Evolutionary conservation across 176 grass and related monocot genomes (phyloP).

Genomic region (Eleusine coracana): DNA sequence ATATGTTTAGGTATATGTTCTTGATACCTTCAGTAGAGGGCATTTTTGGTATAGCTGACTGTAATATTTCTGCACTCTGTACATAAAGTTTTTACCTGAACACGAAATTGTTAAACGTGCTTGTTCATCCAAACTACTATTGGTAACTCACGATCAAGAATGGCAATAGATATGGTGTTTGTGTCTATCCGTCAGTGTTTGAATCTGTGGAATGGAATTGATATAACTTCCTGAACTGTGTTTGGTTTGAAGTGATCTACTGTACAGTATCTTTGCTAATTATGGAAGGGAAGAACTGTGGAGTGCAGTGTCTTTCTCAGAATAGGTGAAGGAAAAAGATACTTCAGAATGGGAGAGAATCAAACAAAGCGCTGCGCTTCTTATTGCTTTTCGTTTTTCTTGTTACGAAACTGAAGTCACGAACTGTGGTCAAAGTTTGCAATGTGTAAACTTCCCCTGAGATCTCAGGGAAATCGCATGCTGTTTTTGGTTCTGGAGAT

Average conservation of each 20-base stretch:
- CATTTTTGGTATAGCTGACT: slow-evolving; percentile 22
- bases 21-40: slow-evolving; percentile 9
- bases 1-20: not conserved
- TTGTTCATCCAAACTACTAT: not conserved
- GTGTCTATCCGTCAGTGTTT: not conserved
- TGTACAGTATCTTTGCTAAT: too few species aligned
- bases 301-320: too few species aligned
- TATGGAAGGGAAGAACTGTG: too few species aligned
- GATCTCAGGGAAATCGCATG: too few species aligned
- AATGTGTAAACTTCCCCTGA: too few species aligned
- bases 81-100: not conserved
- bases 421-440: too few species aligned
- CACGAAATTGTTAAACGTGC: not conserved
- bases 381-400: too few species aligned
- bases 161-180: not conserved
- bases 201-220: not conserved
- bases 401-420: too few species aligned
- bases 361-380: too few species aligned
- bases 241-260: not conserved
- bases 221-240: not conserved
- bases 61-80: not conserved
- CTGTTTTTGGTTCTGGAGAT: too few species aligned
- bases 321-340: too few species aligned
- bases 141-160: not conserved
- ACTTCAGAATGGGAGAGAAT: too few species aligned